Conservation (phyloP, 768 basidiomycete genomes). For the Boletus pseudopeckii region DNA sequence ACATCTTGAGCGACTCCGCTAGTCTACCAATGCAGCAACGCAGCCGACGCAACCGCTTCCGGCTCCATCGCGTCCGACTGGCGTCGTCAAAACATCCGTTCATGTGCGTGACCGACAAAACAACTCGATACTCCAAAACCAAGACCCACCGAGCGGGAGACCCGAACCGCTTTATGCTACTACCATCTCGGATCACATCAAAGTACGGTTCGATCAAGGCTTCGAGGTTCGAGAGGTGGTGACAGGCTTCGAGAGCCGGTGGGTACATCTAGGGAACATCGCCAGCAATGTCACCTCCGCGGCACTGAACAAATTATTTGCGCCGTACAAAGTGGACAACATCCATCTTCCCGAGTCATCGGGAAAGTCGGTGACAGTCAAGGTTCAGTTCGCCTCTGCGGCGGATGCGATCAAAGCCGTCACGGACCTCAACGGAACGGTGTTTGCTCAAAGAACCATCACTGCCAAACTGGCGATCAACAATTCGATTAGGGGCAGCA, state of each 20-base stretch:
- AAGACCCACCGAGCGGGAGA: constrained; percentile 2
- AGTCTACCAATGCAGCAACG: neutral
- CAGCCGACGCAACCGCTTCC: neutral
- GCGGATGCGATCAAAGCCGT: constrained; percentile 53
- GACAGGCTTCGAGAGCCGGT: constrained; percentile 70
- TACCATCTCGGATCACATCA: constrained; percentile 51
- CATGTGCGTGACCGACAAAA: neutral
- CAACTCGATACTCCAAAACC: neutral
- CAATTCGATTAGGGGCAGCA: constrained; percentile 33
- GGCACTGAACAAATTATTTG: constrained; percentile 39
- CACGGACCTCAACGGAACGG: constrained; percentile 45
- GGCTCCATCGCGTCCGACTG: neutral
- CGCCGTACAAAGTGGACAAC: constrained; percentile 41
- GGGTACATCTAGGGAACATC: constrained; percentile 54
- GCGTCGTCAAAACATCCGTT: neutral
- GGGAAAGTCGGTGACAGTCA: constrained; percentile 30
- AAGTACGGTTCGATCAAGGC: constrained; percentile 55
- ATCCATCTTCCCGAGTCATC: constrained; percentile 32
- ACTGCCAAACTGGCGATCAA: constrained; percentile 45
- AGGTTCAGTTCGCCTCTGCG: constrained; percentile 46
- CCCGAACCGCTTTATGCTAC: constrained; percentile 26
- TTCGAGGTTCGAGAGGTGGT: constrained; percentile 53
- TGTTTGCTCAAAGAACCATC: constrained; percentile 38
- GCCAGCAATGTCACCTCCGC: constrained; percentile 33
- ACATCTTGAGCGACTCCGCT: neutral